These are phyloP conservation scores for Cardamine resedifolia DNA, from an alignment of 345 rosid genomes.

Conservation along the genomic window DNA sequence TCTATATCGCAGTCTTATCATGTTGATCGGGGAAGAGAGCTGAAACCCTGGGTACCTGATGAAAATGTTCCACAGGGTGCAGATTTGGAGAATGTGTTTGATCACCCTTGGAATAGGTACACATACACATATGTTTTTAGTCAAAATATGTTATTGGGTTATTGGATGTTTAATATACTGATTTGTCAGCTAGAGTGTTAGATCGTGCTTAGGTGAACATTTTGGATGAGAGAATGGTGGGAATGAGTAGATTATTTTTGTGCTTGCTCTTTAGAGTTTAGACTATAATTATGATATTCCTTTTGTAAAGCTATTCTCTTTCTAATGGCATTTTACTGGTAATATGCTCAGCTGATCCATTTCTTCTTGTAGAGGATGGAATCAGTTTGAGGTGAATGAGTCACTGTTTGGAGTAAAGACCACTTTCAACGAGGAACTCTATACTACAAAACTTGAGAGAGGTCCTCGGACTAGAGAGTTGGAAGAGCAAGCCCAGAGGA, in stretches of 20 bases:
- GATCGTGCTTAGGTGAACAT: conserved; percentile 10
- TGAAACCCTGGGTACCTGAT: conserved; percentile 85
- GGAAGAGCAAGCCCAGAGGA: conserved; percentile 79
- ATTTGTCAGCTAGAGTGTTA: conserved; percentile 7
- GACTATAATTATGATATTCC: conserved; percentile 8
- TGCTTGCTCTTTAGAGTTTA: conserved; percentile 14
- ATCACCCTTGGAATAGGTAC: conserved; percentile 64
- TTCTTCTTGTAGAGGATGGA: conserved; percentile 60
- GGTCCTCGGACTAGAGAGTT: conserved; percentile 56
- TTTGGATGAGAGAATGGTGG: conserved; percentile 4
- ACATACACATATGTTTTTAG: conserved; percentile 9
- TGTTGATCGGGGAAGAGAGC: conserved; percentile 70
- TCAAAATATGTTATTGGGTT: neutral
- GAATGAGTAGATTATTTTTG: conserved; percentile 4
- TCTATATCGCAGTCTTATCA: conserved; percentile 62
- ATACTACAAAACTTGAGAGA: conserved; percentile 81
- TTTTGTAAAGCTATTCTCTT: conserved; percentile 19
- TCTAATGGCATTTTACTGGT: conserved; percentile 10
- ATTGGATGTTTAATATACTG: conserved; percentile 9
- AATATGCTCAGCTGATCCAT: conserved; percentile 17
- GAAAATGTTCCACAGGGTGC: conserved; percentile 61
- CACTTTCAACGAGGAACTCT: conserved; percentile 86
- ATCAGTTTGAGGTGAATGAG: conserved; percentile 83
- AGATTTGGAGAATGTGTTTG: conserved; percentile 72
- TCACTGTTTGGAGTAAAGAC: conserved; percentile 81